Conservation (phyloP, 2,329 filamentous ascomycete genomes). For the Curvularia spicifera region DNA sequence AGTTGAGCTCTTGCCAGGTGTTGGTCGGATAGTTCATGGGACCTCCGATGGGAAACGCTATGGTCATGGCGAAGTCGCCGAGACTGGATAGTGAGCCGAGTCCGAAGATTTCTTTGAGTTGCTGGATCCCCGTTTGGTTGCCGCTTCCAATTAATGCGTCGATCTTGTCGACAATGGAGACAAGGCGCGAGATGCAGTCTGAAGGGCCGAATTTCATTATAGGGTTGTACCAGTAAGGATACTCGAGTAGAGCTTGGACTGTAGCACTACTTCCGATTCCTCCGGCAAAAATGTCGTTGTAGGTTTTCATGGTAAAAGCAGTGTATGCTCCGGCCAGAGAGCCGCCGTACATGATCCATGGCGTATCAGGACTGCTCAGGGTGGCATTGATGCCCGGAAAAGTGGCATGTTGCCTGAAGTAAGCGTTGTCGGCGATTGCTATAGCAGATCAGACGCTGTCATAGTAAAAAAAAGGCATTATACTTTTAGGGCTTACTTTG, state of each 20-base stretch:
- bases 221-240: conserved; percentile 59
- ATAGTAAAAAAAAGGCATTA: background rate
- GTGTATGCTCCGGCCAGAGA: conserved; percentile 54
- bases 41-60: conserved; percentile 57
- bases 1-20: conserved; percentile 64
- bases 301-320: conserved; percentile 56
- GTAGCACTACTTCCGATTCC: conserved; percentile 59
- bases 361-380: conserved; percentile 54
- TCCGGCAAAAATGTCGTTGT: conserved; percentile 56
- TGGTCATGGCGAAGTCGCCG: conserved; percentile 58
- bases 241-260: conserved; percentile 52
- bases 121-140: conserved; percentile 52
- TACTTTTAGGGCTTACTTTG: conserved; percentile 45
- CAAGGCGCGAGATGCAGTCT: conserved; percentile 59
- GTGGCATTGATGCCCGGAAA: conserved; percentile 54
- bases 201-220: conserved; percentile 59
- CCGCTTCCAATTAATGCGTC: conserved; percentile 55
- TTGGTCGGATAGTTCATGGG: conserved; percentile 58
- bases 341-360: conserved; percentile 56
- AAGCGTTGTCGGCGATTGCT: conserved; percentile 59
- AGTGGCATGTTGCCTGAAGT: conserved; percentile 58
- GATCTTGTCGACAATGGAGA: conserved; percentile 58
- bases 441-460: background rate
- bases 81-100: conserved; percentile 54
- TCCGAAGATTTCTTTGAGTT: conserved; percentile 58